Conservation (phyloP, 768 basidiomycete genomes). For the Podaxis mareebaensis region DNA sequence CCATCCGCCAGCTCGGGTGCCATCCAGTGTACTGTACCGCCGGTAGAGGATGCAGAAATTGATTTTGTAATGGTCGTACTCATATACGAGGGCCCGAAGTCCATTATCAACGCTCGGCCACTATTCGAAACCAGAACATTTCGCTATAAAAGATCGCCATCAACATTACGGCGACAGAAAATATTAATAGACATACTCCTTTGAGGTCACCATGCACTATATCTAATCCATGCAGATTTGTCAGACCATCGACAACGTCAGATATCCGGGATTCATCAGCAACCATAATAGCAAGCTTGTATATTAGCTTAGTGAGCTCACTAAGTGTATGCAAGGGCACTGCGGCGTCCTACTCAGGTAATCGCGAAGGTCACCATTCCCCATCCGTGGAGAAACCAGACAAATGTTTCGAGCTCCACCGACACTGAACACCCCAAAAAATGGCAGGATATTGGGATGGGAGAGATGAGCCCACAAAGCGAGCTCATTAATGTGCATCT, state of each 20-base stretch:
- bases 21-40: not conserved
- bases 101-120: not conserved
- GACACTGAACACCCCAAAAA: constrained; percentile 30
- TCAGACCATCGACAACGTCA: not conserved
- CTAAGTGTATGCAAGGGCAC: constrained; percentile 12
- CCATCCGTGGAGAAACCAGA: constrained; percentile 24
- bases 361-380: constrained; percentile 20
- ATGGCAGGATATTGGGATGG: constrained; percentile 37
- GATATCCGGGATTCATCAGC: not conserved
- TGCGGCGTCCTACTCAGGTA: constrained; percentile 16
- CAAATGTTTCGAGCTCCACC: not conserved
- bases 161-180: not conserved
- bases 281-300: not conserved
- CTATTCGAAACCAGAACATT: constrained; percentile 6
- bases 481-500: constrained; percentile 23
- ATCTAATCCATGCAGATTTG: not conserved
- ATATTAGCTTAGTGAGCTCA: not conserved
- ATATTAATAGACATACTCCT: not conserved
- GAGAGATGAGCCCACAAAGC: constrained; percentile 32
- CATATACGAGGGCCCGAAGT: constrained; percentile 3
- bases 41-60: not conserved
- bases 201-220: constrained; percentile 11
- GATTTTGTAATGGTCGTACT: not conserved
- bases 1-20: constrained; percentile 6
- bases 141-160: not conserved